Percentiles rank a stretch among this genome's conserved stretches.
Conservation (phyloP, 2,329 filamentous ascomycete genomes). For the Claviceps purpurea region DNA sequence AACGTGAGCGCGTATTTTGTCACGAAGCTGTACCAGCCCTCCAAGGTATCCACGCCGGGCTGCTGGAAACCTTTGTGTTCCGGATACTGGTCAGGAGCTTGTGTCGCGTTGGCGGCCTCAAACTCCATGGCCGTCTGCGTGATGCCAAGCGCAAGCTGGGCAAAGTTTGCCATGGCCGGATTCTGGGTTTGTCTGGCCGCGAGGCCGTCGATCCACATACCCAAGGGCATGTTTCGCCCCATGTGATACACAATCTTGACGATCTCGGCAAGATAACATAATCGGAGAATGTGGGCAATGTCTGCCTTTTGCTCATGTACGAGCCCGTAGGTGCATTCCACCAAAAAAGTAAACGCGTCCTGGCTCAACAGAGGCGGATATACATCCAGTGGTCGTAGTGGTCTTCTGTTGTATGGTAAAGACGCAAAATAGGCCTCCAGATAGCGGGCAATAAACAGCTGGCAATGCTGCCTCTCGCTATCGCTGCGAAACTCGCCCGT, state of each 20-base stretch:
- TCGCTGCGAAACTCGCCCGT: constrained; percentile 53
- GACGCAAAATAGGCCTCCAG: constrained; percentile 18
- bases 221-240: constrained; percentile 37
- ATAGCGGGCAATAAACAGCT: constrained; percentile 56
- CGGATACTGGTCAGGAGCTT: constrained; percentile 11
- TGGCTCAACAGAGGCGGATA: constrained; percentile 48
- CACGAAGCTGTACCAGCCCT: constrained; percentile 46
- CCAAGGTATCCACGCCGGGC: constrained; percentile 37
- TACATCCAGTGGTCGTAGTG: constrained; percentile 30
- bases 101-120: constrained; percentile 18
- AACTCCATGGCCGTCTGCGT: constrained; percentile 31
- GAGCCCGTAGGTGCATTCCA: constrained; percentile 62
- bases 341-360: constrained; percentile 69
- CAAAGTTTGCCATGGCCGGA: constrained; percentile 38
- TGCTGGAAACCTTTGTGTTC: constrained; percentile 41
- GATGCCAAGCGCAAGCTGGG: constrained; percentile 38
- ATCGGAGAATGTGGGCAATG: constrained; percentile 62
- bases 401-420: constrained; percentile 11
- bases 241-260: constrained; percentile 61
- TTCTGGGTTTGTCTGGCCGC: constrained; percentile 29
- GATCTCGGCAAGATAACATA: constrained; percentile 86
- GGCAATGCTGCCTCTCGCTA: constrained; percentile 58
- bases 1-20: constrained; percentile 82
- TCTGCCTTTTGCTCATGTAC: constrained; percentile 56
- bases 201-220: constrained; percentile 34